Percentiles rank a stretch among this genome's conserved stretches.
phyloP scores from a whole-genome alignment of 345 rosid species.

The Dovyalis caffra region DNA sequence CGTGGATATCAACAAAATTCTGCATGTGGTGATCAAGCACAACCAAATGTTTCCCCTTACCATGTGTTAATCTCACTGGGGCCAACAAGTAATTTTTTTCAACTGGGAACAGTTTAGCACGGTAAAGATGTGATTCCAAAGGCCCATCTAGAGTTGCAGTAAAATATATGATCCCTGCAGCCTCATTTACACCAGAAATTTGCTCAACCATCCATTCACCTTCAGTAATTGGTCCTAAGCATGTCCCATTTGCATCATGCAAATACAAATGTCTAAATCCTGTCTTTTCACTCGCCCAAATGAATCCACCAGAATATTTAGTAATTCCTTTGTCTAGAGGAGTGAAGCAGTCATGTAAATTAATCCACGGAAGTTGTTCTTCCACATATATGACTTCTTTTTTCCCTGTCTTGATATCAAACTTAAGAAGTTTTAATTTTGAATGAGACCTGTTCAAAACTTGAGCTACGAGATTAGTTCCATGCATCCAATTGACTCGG shows the following conservation, averaged over 20 bases:
- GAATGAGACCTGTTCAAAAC: slow-evolving; percentile 76
- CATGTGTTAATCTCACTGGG: slow-evolving; percentile 70
- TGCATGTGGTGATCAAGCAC: slow-evolving; percentile 82
- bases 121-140: slow-evolving; percentile 69
- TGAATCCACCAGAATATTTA: slow-evolving; percentile 69
- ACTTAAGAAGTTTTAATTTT: slow-evolving; percentile 60
- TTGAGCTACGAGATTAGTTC: slow-evolving; percentile 64
- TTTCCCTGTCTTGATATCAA: slow-evolving; percentile 69
- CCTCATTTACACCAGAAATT: slow-evolving; percentile 78
- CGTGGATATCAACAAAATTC: slow-evolving; percentile 83
- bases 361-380: slow-evolving; percentile 73
- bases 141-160: slow-evolving; percentile 86
- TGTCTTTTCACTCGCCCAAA: slow-evolving; percentile 92
- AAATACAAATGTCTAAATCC: slow-evolving; percentile 91
- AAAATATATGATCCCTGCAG: slow-evolving; percentile 60
- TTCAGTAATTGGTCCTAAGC: slow-evolving; percentile 72
- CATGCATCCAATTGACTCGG: slow-evolving; percentile 85
- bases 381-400: slow-evolving; percentile 60
- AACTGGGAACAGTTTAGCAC: slow-evolving; percentile 46
- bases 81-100: slow-evolving; percentile 30
- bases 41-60: slow-evolving; percentile 79
- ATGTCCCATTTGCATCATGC: slow-evolving; percentile 65
- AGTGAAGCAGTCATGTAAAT: slow-evolving; percentile 85
- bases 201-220: slow-evolving; percentile 98
- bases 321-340: slow-evolving; percentile 62